Percentiles rank a stretch among this genome's conserved stretches.
phyloP scores from a whole-genome alignment of 257 asterid genomes.

The Eucommia ulmoides region DNA sequence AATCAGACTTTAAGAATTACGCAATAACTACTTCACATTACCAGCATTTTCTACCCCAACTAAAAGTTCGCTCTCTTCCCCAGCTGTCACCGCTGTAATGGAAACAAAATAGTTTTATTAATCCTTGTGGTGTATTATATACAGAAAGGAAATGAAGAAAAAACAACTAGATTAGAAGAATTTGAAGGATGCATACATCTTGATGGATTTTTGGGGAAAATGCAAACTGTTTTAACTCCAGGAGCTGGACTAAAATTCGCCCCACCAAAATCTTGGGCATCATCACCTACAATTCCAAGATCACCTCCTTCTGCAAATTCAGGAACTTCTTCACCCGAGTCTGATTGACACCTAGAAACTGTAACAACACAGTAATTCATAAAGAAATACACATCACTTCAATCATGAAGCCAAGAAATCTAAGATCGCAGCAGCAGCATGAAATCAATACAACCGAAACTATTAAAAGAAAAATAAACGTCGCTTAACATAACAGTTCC shows the following conservation, averaged over 20 bases:
- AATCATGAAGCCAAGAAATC: not conserved
- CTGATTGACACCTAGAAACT: constrained; percentile 72
- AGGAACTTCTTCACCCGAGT: constrained; percentile 43
- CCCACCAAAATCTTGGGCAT: constrained; percentile 61
- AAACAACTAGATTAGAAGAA: not conserved
- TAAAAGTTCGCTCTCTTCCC: constrained; percentile 81
- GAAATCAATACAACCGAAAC: not conserved
- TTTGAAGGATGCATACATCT: constrained; percentile 32
- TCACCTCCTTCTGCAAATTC: constrained; percentile 52
- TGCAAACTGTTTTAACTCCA: constrained; percentile 74
- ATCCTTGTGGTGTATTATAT: no score
- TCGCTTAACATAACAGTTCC: not conserved
- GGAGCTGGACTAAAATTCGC: constrained; percentile 70
- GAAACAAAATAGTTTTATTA: not conserved
- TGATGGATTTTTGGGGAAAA: constrained; percentile 84
- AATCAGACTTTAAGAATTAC: no score
- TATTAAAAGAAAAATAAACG: not conserved
- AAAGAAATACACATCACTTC: not conserved
- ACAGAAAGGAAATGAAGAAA: no score
- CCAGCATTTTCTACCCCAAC: constrained; percentile 95
- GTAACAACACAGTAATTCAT: constrained; percentile 5
- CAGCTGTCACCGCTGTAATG: constrained; percentile 63
- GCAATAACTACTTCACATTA: no score
- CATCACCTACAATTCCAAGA: constrained; percentile 85
- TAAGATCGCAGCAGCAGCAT: not conserved